Percentiles rank a stretch among this genome's conserved stretches.
Conservation (phyloP, 495 filamentous ascomycete species). For the Penicillium bialowiezense region DNA sequence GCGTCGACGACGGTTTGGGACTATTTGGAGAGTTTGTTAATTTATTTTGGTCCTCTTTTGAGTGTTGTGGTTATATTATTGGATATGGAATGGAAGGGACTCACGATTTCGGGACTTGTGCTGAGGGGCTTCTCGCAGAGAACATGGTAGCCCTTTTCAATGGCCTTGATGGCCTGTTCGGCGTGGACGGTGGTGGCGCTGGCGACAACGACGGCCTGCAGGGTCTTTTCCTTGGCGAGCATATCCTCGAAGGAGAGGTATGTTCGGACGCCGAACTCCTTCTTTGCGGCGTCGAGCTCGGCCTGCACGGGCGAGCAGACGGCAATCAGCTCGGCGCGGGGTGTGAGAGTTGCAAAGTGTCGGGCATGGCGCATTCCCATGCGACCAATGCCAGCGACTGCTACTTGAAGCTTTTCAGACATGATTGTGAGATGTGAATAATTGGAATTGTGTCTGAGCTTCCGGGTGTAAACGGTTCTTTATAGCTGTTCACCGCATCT, state of each 20-base stretch:
- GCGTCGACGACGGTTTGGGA: background rate
- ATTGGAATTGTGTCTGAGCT: background rate
- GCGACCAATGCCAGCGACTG: conserved; percentile 48
- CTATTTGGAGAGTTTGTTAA: too few relatives aligned
- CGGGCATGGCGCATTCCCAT: conserved; percentile 50
- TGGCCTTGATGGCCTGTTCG: conserved; percentile 48
- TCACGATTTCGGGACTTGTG: conserved; percentile 34
- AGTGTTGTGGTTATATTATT: too few relatives aligned
- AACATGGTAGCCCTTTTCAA: conserved; percentile 46
- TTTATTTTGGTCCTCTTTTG: too few relatives aligned
- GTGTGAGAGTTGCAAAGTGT: conserved; percentile 40
- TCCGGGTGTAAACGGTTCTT: background rate
- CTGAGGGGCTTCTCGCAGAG: conserved; percentile 53
- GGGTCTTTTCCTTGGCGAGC: conserved; percentile 35
- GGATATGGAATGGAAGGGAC: too few relatives aligned
- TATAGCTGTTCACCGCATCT: background rate
- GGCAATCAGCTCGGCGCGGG: conserved; percentile 46
- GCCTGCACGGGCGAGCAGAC: conserved; percentile 38
- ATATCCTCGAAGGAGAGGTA: conserved; percentile 47
- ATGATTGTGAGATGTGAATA: background rate
- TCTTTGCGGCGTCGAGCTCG: conserved; percentile 41
- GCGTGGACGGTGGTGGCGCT: conserved; percentile 48
- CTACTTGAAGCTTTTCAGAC: background rate
- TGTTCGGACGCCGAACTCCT: conserved; percentile 26
- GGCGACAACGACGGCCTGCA: conserved; percentile 48